A percentile compares a stretch with the other conserved stretches of the same genome.
Evolutionary conservation across 106 monocot species (phyloP).

Genomic region (Ottelia alismoides): DNA sequence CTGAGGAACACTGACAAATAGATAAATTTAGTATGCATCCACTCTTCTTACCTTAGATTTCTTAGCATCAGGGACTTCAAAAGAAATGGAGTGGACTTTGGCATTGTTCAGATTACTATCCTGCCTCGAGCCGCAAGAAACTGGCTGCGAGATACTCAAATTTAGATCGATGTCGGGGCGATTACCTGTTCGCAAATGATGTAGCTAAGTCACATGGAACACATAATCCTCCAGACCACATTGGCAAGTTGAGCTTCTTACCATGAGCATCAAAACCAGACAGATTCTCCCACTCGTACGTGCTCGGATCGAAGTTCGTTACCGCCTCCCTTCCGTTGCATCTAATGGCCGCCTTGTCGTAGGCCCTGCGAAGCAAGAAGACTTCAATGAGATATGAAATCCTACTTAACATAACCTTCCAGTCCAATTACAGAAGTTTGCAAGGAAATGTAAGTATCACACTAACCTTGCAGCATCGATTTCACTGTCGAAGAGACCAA

Average conservation of each 20-base stretch:
- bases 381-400: too few species aligned
- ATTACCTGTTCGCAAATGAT: slow-evolving; percentile 5
- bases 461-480: too few species aligned
- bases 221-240: neutral
- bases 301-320: slow-evolving; percentile 1
- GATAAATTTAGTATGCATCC: too few species aligned
- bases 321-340: slow-evolving; percentile 6
- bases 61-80: neutral
- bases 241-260: neutral
- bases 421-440: too few species aligned
- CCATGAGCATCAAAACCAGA: neutral
- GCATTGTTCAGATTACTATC: too few species aligned
- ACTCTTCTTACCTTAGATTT: slow-evolving; percentile 2
- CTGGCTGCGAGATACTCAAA: slow-evolving; percentile 10
- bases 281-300: neutral
- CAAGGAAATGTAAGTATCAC: too few species aligned
- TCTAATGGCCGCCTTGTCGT: slow-evolving; percentile 7
- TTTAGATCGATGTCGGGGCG: slow-evolving; percentile 48
- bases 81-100: too few species aligned
- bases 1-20: too few species aligned
- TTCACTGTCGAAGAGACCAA: too few species aligned
- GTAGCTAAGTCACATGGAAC: neutral
- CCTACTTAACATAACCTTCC: too few species aligned
- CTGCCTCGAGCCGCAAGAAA: neutral
- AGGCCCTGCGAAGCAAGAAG: neutral